These are phyloP conservation scores for Penicillium samsonianum DNA, from an alignment of 495 filamentous ascomycete species.

Conservation along the genomic window DNA sequence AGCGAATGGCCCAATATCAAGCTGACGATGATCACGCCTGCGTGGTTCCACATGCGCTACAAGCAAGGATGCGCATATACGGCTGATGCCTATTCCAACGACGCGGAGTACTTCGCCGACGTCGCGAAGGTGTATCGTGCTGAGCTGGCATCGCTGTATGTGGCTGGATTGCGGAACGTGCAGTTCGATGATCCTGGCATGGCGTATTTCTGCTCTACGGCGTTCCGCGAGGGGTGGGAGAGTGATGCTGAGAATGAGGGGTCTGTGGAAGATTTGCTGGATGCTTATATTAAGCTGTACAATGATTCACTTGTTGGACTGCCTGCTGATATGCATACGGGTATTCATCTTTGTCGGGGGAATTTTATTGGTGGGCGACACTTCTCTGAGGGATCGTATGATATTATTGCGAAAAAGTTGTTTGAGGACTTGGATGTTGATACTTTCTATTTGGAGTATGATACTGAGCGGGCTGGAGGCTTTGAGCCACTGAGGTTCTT, in stretches of 20 bases:
- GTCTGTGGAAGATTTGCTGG: constrained; percentile 52
- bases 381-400: constrained; percentile 69
- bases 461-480: constrained; percentile 64
- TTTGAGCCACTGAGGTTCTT: constrained; percentile 65
- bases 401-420: constrained; percentile 64
- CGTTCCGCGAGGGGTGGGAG: constrained; percentile 63
- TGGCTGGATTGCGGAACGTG: constrained; percentile 62
- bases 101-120: constrained; percentile 62
- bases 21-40: constrained; percentile 63
- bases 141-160: constrained; percentile 61
- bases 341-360: constrained; percentile 66
- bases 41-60: constrained; percentile 69
- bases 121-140: constrained; percentile 61
- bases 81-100: constrained; percentile 55
- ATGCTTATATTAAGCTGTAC: constrained; percentile 63
- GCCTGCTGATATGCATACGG: constrained; percentile 63
- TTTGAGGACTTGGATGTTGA: constrained; percentile 65
- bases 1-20: constrained; percentile 57
- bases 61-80: constrained; percentile 58
- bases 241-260: constrained; percentile 56
- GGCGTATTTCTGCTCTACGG: constrained; percentile 64
- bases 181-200: constrained; percentile 69
- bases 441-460: constrained; percentile 70
- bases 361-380: constrained; percentile 50
- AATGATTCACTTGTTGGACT: constrained; percentile 58